These are phyloP conservation scores for Cyclocybe aegerita DNA, from an alignment of 768 basidiomycete species.

Conservation along the genomic window DNA sequence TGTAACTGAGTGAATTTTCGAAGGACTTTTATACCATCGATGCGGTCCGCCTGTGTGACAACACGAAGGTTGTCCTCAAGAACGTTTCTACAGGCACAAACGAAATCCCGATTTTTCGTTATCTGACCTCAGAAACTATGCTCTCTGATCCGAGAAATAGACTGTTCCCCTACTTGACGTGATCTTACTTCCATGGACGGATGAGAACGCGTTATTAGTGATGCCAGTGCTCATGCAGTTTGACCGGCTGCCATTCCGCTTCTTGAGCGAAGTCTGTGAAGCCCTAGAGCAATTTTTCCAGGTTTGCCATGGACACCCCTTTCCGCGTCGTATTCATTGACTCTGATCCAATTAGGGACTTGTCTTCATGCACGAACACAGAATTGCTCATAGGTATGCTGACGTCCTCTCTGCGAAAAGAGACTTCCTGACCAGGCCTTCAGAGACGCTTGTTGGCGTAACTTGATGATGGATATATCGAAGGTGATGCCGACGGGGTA, in stretches of 20 bases:
- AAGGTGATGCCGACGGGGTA: neutral
- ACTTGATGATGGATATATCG: neutral
- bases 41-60: slow-evolving; percentile 11
- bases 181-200: neutral
- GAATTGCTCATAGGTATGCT: neutral
- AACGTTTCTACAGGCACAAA: slow-evolving; percentile 1
- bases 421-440: neutral
- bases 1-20: too few species aligned
- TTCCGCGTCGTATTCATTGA: neutral
- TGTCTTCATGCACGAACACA: slow-evolving; percentile 6
- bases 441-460: neutral
- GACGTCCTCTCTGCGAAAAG: neutral
- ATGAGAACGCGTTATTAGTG: slow-evolving; percentile 23
- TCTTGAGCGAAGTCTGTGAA: slow-evolving; percentile 18
- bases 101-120: slow-evolving; percentile 7
- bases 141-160: slow-evolving; percentile 11
- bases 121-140: slow-evolving; percentile 7
- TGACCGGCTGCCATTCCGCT: slow-evolving; percentile 18
- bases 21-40: slow-evolving; percentile 3
- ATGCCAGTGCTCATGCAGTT: slow-evolving; percentile 33
- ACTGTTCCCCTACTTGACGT: slow-evolving; percentile 11
- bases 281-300: slow-evolving; percentile 18
- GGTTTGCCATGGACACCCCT: neutral
- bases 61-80: slow-evolving; percentile 15
- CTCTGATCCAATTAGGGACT: slow-evolving; percentile 9